Base-by-base conservation (phyloP, 1,139 yeast genomes). In the Yamadazyma dushanensis region DNA sequence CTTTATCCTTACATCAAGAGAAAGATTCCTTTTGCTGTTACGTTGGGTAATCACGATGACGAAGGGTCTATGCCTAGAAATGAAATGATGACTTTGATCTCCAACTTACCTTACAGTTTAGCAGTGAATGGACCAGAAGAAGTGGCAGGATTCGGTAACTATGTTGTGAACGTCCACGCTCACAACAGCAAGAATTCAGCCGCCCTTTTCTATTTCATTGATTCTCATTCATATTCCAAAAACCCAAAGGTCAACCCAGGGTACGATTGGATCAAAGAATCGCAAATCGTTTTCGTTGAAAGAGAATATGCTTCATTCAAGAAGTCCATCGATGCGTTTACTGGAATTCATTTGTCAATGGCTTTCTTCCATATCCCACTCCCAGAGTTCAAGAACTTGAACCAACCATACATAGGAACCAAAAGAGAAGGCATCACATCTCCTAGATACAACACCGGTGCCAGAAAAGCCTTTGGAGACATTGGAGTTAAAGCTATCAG, bases 321-420 rank as follows among this genome's bases (percentile, higher is more conserved):
- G 45, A 52, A 57, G 11, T 46, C 54, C 14, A 60, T 64, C 26
- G 52, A 57, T 2, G 52, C 63, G 16, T 67, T 67, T 50, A 39
- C 51, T 16, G 36, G 37, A 8, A 58, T 59, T 21, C 84, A 75
- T 37, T 51, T 86, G 45, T 73, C 89, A 13, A 80, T 92, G 89
- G 96, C 95, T 1, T 90, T 90, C 51, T 83, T 89, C 70, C 97
- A 92, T 55, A 89, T 92, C 26, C 98, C 98, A 0, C 50, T 89
- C 14, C 94, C 96, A 0, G 97, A 90, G 57, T 89, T 78, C 55
- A 64, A 78, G 37, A 72, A 81, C 36, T 41, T 63, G 13, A 53
- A 64, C 24, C 72, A 69, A 38, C 69, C 70, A 4, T 50, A 63
- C 21, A 69, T 80, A 8, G 97, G 97, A 0, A 60, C 63, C 17